Evolutionary conservation across 1,284 basidiomycete species (phyloP).

Genomic region (Irpex sp.): DNA sequence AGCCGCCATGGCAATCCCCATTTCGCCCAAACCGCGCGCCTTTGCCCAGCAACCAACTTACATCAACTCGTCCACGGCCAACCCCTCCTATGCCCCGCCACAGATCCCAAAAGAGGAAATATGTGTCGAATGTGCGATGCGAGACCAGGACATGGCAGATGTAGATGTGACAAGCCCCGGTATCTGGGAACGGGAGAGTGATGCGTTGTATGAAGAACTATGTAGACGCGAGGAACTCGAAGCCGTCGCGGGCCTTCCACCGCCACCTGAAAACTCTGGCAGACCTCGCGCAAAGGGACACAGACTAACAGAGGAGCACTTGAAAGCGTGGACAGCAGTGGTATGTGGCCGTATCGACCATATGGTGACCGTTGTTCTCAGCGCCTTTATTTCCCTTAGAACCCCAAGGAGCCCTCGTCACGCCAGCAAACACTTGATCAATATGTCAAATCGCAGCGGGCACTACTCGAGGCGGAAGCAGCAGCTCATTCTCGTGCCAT

Average conservation of each 20-base stretch:
- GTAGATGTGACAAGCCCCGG: slow-evolving; percentile 85
- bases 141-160: slow-evolving; percentile 97
- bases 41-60: slow-evolving; percentile 74
- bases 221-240: slow-evolving; percentile 73
- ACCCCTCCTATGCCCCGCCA: slow-evolving; percentile 54
- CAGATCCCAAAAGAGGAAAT: slow-evolving; percentile 69
- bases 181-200: slow-evolving; percentile 90
- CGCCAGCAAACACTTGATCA: slow-evolving; percentile 66
- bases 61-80: slow-evolving; percentile 55
- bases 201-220: slow-evolving; percentile 79
- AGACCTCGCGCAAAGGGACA: slow-evolving; percentile 66
- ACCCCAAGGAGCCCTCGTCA: slow-evolving; percentile 76
- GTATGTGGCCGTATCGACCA: slow-evolving; percentile 43
- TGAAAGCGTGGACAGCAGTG: slow-evolving; percentile 86
- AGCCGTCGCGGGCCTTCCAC: slow-evolving; percentile 43
- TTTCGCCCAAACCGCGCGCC: slow-evolving; percentile 63
- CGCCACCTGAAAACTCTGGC: slow-evolving; percentile 39
- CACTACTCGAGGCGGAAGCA: slow-evolving; percentile 71
- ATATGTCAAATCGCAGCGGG: slow-evolving; percentile 70
- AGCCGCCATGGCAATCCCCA: slow-evolving; percentile 39
- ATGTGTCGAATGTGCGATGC: slow-evolving; percentile 98
- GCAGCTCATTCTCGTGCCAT: slow-evolving; percentile 69
- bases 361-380: slow-evolving; percentile 1
- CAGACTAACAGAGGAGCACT: slow-evolving; percentile 70
- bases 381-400: slow-evolving; percentile 39